A percentile compares a stretch with the other conserved stretches of the same genome.
These are phyloP conservation scores for Lentinula novae-zelandiae DNA, from an alignment of 1,284 basidiomycete genomes.

Conservation along the genomic window DNA sequence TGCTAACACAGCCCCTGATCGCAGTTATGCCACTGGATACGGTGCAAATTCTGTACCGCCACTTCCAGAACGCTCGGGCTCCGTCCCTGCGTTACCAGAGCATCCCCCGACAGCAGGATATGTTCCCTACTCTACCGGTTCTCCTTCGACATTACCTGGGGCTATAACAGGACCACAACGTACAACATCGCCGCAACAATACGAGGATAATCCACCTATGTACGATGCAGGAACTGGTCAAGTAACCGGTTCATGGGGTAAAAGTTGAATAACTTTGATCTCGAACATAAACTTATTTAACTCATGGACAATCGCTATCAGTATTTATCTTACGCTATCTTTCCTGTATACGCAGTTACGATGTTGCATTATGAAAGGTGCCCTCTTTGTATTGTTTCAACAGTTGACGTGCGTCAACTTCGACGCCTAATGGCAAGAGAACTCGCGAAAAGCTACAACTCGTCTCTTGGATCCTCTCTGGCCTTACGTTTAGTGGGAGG, in stretches of 20 bases:
- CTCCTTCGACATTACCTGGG: conserved; percentile 23
- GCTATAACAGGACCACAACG: conserved; percentile 33
- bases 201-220: conserved; percentile 56
- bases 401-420: neutral
- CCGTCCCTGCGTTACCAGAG: conserved; percentile 15
- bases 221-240: conserved; percentile 56
- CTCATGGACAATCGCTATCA: conserved; percentile 6
- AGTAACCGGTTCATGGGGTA: conserved; percentile 48
- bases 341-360: neutral
- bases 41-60: conserved; percentile 43
- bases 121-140: conserved; percentile 21
- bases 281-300: conserved; percentile 1
- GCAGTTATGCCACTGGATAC: conserved; percentile 56
- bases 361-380: neutral
- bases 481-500: conserved; percentile 21
- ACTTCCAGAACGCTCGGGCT: conserved; percentile 21
- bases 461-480: conserved; percentile 6
- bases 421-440: neutral
- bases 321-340: neutral
- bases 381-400: neutral
- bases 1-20: conserved; percentile 29
- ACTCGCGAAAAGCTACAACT: conserved; percentile 8
- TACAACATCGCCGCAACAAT: conserved; percentile 17
- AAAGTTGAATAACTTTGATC: conserved; percentile 25
- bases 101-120: conserved; percentile 22